These are phyloP conservation scores for Stephania cephalantha DNA, from an alignment of 164 flowering plant genomes.

Conservation along the genomic window DNA sequence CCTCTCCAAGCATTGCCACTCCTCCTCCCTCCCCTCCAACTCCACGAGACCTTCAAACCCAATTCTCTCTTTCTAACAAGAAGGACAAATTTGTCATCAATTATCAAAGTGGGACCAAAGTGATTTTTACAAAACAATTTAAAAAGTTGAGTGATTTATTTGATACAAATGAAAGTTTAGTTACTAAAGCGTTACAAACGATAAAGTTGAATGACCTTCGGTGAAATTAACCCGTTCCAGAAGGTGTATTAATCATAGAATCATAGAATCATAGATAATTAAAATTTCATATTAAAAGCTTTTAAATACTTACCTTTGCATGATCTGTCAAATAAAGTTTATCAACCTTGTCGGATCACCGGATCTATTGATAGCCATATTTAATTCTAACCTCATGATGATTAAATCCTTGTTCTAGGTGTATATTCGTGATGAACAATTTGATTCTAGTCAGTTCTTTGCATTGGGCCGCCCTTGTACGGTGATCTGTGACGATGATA, in stretches of 20 bases:
- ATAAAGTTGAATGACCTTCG: too few species aligned
- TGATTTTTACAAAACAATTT: too few species aligned
- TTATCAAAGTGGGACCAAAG: too few species aligned
- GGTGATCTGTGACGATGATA: slow-evolving; percentile 43
- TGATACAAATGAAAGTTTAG: too few species aligned
- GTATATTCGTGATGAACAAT: slow-evolving; percentile 78
- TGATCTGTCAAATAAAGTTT: neutral
- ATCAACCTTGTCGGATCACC: neutral
- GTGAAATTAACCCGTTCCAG: too few species aligned
- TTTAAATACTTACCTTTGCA: neutral
- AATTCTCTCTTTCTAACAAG: too few species aligned
- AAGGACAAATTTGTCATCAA: too few species aligned
- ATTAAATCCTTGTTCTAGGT: slow-evolving; percentile 37
- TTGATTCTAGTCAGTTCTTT: slow-evolving; percentile 66
- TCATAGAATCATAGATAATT: neutral
- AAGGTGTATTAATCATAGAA: neutral
- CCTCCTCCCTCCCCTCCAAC: too few species aligned
- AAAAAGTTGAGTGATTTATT: too few species aligned
- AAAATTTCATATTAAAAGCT: neutral
- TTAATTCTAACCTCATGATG: neutral
- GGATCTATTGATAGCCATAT: neutral
- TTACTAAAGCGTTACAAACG: too few species aligned
- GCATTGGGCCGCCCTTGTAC: slow-evolving; percentile 75
- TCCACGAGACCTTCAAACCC: too few species aligned
- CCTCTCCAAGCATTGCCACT: too few species aligned